A percentile compares a stretch with the other conserved stretches of the same genome.
Evolutionary conservation across 2,329 filamentous ascomycete genomes (phyloP).

Genomic region (Septoria petroselini): DNA sequence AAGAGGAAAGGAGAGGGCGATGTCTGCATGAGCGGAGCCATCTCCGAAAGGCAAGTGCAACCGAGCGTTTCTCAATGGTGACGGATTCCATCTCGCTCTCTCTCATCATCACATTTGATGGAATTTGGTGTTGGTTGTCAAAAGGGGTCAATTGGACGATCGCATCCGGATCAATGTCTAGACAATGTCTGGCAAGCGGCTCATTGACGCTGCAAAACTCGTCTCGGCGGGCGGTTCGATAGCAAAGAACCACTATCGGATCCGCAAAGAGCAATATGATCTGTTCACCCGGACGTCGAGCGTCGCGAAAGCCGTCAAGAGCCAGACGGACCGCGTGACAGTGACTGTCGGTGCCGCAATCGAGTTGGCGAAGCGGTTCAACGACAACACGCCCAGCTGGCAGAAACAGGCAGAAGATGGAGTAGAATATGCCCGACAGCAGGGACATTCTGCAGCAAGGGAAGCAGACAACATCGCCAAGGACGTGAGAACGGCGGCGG

Average conservation of each 20-base stretch:
- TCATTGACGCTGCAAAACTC: conserved; percentile 52
- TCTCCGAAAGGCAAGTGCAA: too few species aligned
- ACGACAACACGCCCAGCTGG: conserved; percentile 46
- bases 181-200: conserved; percentile 50
- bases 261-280: conserved; percentile 61
- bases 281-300: conserved; percentile 63
- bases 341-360: conserved; percentile 60
- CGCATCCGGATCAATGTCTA: neutral
- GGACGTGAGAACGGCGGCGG: conserved; percentile 13
- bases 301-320: conserved; percentile 60
- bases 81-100: too few species aligned
- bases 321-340: conserved; percentile 59
- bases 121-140: too few species aligned
- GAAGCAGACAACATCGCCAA: conserved; percentile 21
- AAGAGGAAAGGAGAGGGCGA: too few species aligned
- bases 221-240: conserved; percentile 49
- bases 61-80: too few species aligned
- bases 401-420: conserved; percentile 21
- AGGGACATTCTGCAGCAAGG: conserved; percentile 33
- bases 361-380: conserved; percentile 57
- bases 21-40: too few species aligned
- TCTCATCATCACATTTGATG: too few species aligned
- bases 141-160: too few species aligned
- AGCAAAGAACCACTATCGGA: conserved; percentile 54
- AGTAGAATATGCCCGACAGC: conserved; percentile 14